These are phyloP conservation scores for Lachancea waltii DNA, from an alignment of 805 yeast species.

Conservation along the genomic window DNA sequence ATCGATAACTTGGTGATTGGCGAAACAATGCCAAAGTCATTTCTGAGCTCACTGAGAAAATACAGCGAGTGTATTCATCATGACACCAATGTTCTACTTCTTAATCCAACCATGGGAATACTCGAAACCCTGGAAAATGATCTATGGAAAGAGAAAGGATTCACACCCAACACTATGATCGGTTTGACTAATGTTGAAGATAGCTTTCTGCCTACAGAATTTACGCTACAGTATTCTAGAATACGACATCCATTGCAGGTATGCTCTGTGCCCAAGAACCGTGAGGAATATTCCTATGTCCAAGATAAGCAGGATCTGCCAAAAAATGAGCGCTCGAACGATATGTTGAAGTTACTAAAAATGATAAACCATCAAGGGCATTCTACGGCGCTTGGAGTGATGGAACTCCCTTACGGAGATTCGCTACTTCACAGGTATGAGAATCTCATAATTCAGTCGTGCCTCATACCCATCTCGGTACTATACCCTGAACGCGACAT, in stretches of 20 bases:
- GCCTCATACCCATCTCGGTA: conserved; percentile 23
- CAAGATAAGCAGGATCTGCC: conserved; percentile 8
- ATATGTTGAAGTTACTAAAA: conserved; percentile 11
- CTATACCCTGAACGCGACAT: conserved; percentile 22
- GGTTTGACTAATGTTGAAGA: conserved; percentile 34
- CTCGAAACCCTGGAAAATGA: conserved; percentile 39
- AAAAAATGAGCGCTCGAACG: conserved; percentile 7
- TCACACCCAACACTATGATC: conserved; percentile 51
- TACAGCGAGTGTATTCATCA: conserved; percentile 37
- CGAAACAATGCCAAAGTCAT: conserved; percentile 51
- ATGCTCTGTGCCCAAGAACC: conserved; percentile 3
- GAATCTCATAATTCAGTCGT: conserved; percentile 19
- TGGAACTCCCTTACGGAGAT: conserved; percentile 18
- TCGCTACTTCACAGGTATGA: conserved; percentile 20
- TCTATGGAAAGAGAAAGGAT: conserved; percentile 45
- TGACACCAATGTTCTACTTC: conserved; percentile 50
- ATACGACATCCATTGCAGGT: conserved; percentile 3
- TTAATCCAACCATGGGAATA: conserved; percentile 72
- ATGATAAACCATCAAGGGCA: conserved; percentile 7
- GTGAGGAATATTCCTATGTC: conserved; percentile 7
- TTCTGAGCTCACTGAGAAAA: conserved; percentile 44
- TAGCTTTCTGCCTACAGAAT: conserved; percentile 2
- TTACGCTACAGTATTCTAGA: conserved; percentile 3
- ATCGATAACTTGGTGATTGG: conserved; percentile 53
- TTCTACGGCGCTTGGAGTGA: conserved; percentile 6